These are phyloP conservation scores for Forsythia suspensa DNA, from an alignment of 257 asterid species.

Conservation along the genomic window DNA sequence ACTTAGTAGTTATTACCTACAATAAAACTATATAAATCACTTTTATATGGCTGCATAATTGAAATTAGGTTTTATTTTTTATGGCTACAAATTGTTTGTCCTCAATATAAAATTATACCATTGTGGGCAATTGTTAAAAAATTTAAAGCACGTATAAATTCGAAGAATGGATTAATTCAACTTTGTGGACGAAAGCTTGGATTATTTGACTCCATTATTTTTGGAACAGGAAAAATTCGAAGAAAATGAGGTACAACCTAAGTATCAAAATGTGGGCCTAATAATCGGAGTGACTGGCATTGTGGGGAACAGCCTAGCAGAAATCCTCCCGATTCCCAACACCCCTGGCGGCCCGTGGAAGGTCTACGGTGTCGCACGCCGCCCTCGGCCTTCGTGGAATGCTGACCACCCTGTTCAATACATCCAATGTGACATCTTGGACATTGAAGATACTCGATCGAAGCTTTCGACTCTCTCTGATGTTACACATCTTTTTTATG, in stretches of 20 bases:
- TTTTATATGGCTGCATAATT: too few species aligned
- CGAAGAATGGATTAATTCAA: too few species aligned
- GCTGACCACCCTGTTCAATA: conserved; percentile 18
- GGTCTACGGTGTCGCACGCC: conserved; percentile 41
- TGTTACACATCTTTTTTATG: conserved; percentile 35
- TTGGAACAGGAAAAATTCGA: conserved; percentile 18
- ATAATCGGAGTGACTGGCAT: conserved; percentile 34
- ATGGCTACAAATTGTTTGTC: too few species aligned
- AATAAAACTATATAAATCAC: too few species aligned
- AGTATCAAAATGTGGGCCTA: conserved; percentile 15
- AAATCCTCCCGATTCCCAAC: conserved; percentile 31
- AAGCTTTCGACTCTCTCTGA: conserved; percentile 28
- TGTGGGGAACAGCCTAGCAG: conserved; percentile 37
- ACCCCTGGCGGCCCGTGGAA: conserved; percentile 46
- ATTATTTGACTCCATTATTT: too few species aligned
- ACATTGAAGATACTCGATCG: conserved; percentile 11
- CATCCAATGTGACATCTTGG: conserved; percentile 31
- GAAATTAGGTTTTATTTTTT: too few species aligned
- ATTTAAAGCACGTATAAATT: too few species aligned
- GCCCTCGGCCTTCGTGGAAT: conserved; percentile 31
- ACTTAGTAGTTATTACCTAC: too few species aligned
- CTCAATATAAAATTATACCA: too few species aligned
- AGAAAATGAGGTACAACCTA: neutral
- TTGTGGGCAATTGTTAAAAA: too few species aligned
- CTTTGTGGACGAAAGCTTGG: neutral